phyloP scores from a whole-genome alignment of 495 filamentous ascomycete species.

The Aspergillus coremiiformis region DNA sequence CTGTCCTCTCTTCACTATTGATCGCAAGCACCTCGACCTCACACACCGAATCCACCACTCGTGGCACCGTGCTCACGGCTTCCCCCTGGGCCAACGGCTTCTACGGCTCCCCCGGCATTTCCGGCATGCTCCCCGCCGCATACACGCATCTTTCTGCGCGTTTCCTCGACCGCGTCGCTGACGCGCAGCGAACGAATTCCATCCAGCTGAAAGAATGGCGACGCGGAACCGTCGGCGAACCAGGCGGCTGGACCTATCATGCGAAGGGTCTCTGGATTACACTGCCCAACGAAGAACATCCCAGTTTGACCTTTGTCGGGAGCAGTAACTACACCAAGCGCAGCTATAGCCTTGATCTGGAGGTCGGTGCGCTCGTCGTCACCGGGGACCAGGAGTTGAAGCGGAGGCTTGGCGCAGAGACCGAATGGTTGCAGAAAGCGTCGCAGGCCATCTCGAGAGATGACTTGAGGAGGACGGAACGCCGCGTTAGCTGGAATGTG shows the following conservation, averaged over 20 bases:
- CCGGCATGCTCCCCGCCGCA: slow-evolving; percentile 80
- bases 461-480: slow-evolving; percentile 71
- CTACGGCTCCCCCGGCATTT: slow-evolving; percentile 80
- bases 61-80: slow-evolving; percentile 85
- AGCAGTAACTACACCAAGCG: slow-evolving; percentile 95
- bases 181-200: slow-evolving; percentile 47
- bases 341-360: slow-evolving; percentile 85
- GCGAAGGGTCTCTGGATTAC: slow-evolving; percentile 96
- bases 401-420: slow-evolving; percentile 65
- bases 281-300: slow-evolving; percentile 49
- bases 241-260: slow-evolving; percentile 92
- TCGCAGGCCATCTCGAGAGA: slow-evolving; percentile 58
- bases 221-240: slow-evolving; percentile 68
- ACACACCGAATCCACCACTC: slow-evolving; percentile 32
- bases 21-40: slow-evolving; percentile 50
- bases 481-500: slow-evolving; percentile 78
- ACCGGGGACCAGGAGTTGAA: slow-evolving; percentile 71
- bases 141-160: slow-evolving; percentile 80
- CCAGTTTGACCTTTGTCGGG: slow-evolving; percentile 76
- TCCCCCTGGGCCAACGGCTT: slow-evolving; percentile 94
- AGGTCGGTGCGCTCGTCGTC: slow-evolving; percentile 76
- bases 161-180: slow-evolving; percentile 67
- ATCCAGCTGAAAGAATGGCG: slow-evolving; percentile 87
- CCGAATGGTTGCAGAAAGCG: slow-evolving; percentile 66
- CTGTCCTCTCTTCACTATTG: slow-evolving; percentile 68